Base-by-base conservation (phyloP, 2,329 filamentous ascomycete species). In the Fusarium compactum region DNA sequence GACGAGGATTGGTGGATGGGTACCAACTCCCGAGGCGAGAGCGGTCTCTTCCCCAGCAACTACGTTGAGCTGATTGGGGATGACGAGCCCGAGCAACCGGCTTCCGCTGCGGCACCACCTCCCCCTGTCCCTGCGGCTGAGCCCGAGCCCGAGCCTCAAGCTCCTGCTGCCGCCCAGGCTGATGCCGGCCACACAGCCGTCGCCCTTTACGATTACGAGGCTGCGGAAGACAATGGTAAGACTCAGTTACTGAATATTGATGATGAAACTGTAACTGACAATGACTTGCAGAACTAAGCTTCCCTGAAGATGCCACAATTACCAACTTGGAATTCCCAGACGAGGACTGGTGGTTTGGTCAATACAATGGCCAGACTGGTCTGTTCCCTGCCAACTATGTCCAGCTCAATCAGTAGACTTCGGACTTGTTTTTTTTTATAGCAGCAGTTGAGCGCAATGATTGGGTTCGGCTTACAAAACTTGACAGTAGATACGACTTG, bases 1-100 rank as follows among this genome's bases (percentile, higher is more conserved):
- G 96, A 98, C 74, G 92, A 97, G 54, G 95, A 99, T 78, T 99
- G 96, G 96, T 99, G 96, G 96, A 92, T 97, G 88, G 96, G 97
- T 45, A 93, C 92, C 72, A 99, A 98, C 83, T 83, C 87, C 24
- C 86, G 85, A 67, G 96, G 96, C 74, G 94, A 98, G 80, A 91
- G 86, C 62, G 96, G 96, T 50, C 85, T 99, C 38, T 98, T 99
- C 86, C 96, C 96, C 8, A 96, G 93, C 83, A 98, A 98, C 85
- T 99, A 99, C 73, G 95, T 99, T 56, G 94, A 97, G 79, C 80
- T 97, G 24, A 85, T 96, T 29, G 91, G 92, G 40, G 91, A 87
- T 38, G 91, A 92, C 25, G 86, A 88, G 46, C 45, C 68, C 25
- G 83, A 80, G 27, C 81, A 78, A 32, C 78, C 78, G 25, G 77